These are phyloP conservation scores for Inga leiocalycina DNA, from an alignment of 306 rosid species.

Conservation along the genomic window DNA sequence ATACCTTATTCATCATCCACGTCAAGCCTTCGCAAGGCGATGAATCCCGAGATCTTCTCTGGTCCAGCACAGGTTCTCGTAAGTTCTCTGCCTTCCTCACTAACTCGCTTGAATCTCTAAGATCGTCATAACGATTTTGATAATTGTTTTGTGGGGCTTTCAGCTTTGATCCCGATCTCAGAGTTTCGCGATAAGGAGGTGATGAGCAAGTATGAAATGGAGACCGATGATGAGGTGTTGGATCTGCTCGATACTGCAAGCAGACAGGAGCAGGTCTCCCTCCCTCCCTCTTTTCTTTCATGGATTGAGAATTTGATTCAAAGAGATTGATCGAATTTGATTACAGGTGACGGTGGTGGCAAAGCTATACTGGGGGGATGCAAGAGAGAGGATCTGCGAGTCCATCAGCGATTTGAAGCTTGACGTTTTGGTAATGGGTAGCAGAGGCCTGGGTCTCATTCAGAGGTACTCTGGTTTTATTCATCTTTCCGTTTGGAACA, in stretches of 20 bases:
- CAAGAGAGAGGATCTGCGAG: slow-evolving; percentile 51
- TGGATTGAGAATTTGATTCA: background rate
- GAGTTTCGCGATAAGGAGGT: slow-evolving; percentile 58
- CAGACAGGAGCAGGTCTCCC: slow-evolving; percentile 47
- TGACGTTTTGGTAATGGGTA: slow-evolving; percentile 56
- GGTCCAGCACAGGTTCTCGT: slow-evolving; percentile 61
- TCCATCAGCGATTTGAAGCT: slow-evolving; percentile 51
- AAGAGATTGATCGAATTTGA: slow-evolving; percentile 17
- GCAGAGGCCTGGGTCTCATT: slow-evolving; percentile 59
- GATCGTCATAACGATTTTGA: background rate
- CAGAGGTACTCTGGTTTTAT: slow-evolving; percentile 39
- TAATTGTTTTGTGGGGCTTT: background rate
- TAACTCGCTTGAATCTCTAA: background rate
- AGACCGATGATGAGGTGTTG: slow-evolving; percentile 50
- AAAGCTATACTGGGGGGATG: slow-evolving; percentile 61
- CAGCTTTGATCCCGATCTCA: slow-evolving; percentile 54
- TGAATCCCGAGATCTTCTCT: slow-evolving; percentile 45
- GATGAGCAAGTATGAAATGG: slow-evolving; percentile 38
- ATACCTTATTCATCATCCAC: slow-evolving; percentile 48
- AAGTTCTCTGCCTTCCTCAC: slow-evolving; percentile 3
- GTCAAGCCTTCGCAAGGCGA: slow-evolving; percentile 24
- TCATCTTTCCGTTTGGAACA: background rate
- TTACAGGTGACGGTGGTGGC: slow-evolving; percentile 48
- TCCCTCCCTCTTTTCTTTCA: background rate
- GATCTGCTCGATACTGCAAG: slow-evolving; percentile 48